Evolutionary conservation across 2,329 filamentous ascomycete genomes (phyloP).

Genomic region (Fusarium agapanthi): DNA sequence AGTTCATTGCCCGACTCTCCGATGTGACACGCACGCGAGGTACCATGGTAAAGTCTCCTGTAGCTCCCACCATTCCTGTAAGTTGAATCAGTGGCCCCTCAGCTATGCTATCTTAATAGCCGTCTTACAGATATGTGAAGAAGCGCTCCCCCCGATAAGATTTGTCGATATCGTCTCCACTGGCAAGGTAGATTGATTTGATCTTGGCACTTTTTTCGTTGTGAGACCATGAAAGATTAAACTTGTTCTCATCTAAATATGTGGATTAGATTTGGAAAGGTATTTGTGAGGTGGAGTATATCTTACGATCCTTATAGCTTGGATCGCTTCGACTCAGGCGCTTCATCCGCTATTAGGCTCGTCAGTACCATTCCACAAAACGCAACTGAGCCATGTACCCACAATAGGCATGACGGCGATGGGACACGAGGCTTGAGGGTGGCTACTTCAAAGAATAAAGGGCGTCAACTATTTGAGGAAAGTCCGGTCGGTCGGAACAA

Average conservation of each 20-base stretch:
- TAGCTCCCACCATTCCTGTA: not conserved
- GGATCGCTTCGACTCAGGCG: not conserved
- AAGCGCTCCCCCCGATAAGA: not conserved
- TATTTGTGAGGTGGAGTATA: accelerated
- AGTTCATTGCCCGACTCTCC: not conserved
- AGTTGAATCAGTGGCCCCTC: too few species aligned
- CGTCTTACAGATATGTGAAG: not conserved
- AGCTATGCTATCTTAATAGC: too few species aligned
- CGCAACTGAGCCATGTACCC: not conserved
- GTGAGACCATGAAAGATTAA: not conserved
- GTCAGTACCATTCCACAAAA: not conserved
- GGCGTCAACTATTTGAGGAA: too few species aligned
- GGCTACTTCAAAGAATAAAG: too few species aligned
- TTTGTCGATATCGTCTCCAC: not conserved
- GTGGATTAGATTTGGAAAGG: accelerated
- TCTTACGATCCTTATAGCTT: not conserved
- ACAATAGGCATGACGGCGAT: not conserved
- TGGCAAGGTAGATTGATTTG: not conserved
- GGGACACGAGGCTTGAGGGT: too few species aligned
- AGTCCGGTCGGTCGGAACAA: too few species aligned
- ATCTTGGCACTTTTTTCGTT: not conserved
- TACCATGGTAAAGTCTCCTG: not conserved
- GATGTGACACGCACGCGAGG: not conserved
- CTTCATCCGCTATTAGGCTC: not conserved
- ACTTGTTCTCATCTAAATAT: not conserved